A percentile compares a stretch with the other conserved stretches of the same genome.
Conservation (phyloP, 495 filamentous ascomycete species). For the Hyaloscypha hepaticicola region DNA sequence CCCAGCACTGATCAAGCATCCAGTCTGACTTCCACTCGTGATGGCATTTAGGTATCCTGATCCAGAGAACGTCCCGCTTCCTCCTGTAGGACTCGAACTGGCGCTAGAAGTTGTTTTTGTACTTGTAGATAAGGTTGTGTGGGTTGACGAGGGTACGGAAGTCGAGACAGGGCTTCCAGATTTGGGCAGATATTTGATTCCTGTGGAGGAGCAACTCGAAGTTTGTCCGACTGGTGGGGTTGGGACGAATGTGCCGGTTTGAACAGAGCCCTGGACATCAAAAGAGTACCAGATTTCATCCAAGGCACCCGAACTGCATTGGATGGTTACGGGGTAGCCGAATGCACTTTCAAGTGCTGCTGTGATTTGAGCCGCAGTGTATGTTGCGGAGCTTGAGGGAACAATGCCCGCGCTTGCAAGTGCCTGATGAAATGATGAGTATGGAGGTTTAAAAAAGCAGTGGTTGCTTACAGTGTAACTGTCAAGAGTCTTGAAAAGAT, state of each 20-base stretch:
- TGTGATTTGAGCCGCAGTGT: constrained; percentile 57
- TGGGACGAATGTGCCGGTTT: constrained; percentile 62
- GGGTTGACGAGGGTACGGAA: constrained; percentile 10
- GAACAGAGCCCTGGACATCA: constrained; percentile 63
- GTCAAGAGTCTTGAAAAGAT: constrained; percentile 59
- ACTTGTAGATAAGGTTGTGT: constrained; percentile 5
- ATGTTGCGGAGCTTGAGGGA: constrained; percentile 55
- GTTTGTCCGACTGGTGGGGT: constrained; percentile 58
- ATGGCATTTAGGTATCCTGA: constrained; percentile 60
- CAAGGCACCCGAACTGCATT: constrained; percentile 52
- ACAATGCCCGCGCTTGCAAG: constrained; percentile 59
- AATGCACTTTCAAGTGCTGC: constrained; percentile 52
- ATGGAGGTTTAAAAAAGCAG: not conserved
- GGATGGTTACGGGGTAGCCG: constrained; percentile 57
- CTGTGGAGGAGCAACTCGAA: constrained; percentile 56
- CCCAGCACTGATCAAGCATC: constrained; percentile 69
- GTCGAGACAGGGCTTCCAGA: constrained; percentile 18
- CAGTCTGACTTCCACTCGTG: constrained; percentile 49
- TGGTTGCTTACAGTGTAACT: constrained; percentile 51
- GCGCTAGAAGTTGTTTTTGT: constrained; percentile 14
- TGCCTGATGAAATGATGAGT: constrained; percentile 36
- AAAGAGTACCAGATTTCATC: constrained; percentile 76
- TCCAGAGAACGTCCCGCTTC: constrained; percentile 40
- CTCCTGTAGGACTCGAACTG: constrained; percentile 23
- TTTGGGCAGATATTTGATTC: constrained; percentile 69